Conservation (phyloP, 1,139 yeast species). For the Protomyces gravidus region DNA sequence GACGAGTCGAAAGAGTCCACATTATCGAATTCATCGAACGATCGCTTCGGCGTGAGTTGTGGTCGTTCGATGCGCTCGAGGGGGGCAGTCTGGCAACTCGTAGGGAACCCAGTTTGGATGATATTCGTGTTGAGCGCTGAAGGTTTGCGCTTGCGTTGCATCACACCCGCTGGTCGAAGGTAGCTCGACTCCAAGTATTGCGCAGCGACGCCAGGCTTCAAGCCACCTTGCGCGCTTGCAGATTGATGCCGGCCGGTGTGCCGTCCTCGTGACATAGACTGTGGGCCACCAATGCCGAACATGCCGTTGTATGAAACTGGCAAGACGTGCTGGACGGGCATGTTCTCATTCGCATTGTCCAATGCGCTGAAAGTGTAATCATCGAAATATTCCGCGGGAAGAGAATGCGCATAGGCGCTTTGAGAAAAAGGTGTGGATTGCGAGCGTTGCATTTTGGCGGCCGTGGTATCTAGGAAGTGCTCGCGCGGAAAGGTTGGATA, state of each 20-base stretch:
- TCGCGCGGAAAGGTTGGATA: neutral
- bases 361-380: neutral
- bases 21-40: conserved; percentile 21
- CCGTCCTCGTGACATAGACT: neutral
- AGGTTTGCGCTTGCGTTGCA: conserved; percentile 20
- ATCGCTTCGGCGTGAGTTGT: conserved; percentile 11
- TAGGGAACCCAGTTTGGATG: neutral
- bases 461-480: neutral
- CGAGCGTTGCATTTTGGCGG: neutral
- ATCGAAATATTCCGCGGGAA: neutral
- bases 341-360: neutral
- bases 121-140: conserved; percentile 10
- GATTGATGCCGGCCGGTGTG: neutral
- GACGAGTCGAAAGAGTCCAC: neutral
- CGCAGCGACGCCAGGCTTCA: neutral
- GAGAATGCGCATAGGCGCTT: neutral
- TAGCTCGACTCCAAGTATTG: neutral
- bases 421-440: neutral
- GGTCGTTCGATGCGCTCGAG: conserved; percentile 14
- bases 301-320: neutral
- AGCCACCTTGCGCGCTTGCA: neutral
- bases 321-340: neutral
- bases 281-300: neutral
- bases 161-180: conserved; percentile 5
- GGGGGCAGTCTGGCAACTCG: conserved; percentile 17